Base-by-base conservation (phyloP, 352 stramenopile species). In the Pythium volutum region DNA sequence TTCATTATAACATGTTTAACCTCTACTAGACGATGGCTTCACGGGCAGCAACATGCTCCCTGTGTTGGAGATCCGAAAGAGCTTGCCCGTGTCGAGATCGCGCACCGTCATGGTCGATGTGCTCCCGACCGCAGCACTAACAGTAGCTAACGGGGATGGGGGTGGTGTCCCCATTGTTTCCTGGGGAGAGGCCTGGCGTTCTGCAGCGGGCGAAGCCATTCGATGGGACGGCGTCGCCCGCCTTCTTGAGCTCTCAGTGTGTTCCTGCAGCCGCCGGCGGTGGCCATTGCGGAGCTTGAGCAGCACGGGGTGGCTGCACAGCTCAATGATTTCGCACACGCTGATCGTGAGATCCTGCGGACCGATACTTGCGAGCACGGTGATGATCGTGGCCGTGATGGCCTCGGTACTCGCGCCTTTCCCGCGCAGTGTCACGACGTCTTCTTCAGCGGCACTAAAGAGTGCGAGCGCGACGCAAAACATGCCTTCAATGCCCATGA, bases 401-500 rank as follows among this genome's bases (percentile, higher is more conserved):
- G 81, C 67, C 54, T 94, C 85, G 3, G 81, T 81, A 33, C 79
- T 86, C 18, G 66, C 68, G 12, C 70, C 69, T 5, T 68, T 63
- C 10, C 49, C 51, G 4, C 72, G 66, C 15, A 88, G 48, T 20
- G 67, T 62, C 27, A 87, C 55, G 25, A 93, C 73, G 20, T 74
- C 64, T 46, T 84, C 68, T 57, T 94, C 81, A 0, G 81, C 79
- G 1, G 70, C 67, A 61, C 77, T 85, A 46, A 84, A 90, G 2
- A 94, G 71, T 34, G 82, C 85, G 10, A 94, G 64, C 0, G 81
- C 73, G 6, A 91, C 83, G 31, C 71, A 80, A 55, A 91, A 91
- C 67, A 93, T 86, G 10, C 85, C 85, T 64, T 94, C 85, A 5
- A 94, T 73, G 25, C 85, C 85, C 38, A 92, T 73, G 12, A 94